A percentile compares a stretch with the other conserved stretches of the same genome.
Conservation (phyloP, 768 basidiomycete genomes). For the Pulveroboletus sp. region DNA sequence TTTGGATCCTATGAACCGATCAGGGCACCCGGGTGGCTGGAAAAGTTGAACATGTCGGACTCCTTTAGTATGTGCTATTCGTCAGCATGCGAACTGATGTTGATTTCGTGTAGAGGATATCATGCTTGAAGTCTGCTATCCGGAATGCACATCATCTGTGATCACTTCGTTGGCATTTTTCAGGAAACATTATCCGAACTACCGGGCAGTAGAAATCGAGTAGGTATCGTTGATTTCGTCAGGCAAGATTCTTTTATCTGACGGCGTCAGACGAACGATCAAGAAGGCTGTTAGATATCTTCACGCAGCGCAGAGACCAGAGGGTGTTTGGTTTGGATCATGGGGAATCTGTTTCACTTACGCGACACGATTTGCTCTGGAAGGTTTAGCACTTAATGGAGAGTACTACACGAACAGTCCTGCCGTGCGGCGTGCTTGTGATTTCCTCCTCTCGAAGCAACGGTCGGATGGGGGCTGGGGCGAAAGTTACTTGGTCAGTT, state of each 20-base stretch:
- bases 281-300: conserved; percentile 72
- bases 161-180: conserved; percentile 89
- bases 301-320: conserved; percentile 70
- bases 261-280: conserved; percentile 54
- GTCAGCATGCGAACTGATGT: neutral
- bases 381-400: conserved; percentile 83
- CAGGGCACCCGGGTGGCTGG: conserved; percentile 75
- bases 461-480: conserved; percentile 95
- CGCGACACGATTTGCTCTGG: conserved; percentile 93
- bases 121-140: conserved; percentile 94
- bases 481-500: conserved; percentile 86
- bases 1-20: conserved; percentile 93
- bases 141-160: conserved; percentile 96
- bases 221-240: conserved; percentile 36
- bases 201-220: conserved; percentile 76
- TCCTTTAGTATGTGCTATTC: conserved; percentile 74
- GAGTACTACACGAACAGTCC: conserved; percentile 81
- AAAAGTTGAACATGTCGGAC: conserved; percentile 89
- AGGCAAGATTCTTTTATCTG: neutral
- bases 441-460: conserved; percentile 81
- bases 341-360: conserved; percentile 99
- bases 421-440: conserved; percentile 68
- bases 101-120: conserved; percentile 63
- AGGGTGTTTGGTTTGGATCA: conserved; percentile 92
- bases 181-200: conserved; percentile 71